These are phyloP conservation scores for Boletus fagicola DNA, from an alignment of 768 basidiomycete species.

Conservation along the genomic window DNA sequence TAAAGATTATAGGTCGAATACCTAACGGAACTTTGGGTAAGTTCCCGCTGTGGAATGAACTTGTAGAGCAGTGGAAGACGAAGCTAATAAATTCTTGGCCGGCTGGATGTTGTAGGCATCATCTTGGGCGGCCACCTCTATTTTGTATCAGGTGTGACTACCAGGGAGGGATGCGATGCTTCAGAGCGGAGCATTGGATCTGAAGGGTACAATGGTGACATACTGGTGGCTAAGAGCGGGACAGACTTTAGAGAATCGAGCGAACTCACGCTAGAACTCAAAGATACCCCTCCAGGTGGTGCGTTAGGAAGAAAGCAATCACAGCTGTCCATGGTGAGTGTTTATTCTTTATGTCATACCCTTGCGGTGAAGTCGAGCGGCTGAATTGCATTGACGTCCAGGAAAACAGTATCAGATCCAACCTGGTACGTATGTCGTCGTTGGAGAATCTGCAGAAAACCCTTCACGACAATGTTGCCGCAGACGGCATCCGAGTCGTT, in stretches of 20 bases:
- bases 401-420: slow-evolving; percentile 65
- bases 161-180: slow-evolving; percentile 65
- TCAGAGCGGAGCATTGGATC: slow-evolving; percentile 54
- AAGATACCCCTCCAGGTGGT: slow-evolving; percentile 56
- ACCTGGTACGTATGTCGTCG: slow-evolving; percentile 50
- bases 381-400: slow-evolving; percentile 20
- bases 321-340: slow-evolving; percentile 54
- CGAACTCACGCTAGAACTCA: slow-evolving; percentile 66
- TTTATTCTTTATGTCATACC: not conserved
- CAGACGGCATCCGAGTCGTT: slow-evolving; percentile 68
- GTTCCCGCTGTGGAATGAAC: too few species aligned
- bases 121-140: slow-evolving; percentile 84
- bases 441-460: slow-evolving; percentile 56
- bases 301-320: slow-evolving; percentile 61
- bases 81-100: too few species aligned
- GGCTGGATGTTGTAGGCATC: slow-evolving; percentile 67
- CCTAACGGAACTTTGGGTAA: too few species aligned
- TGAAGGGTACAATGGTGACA: slow-evolving; percentile 66
- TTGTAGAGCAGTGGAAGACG: too few species aligned
- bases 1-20: slow-evolving; percentile 57
- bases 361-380: not conserved
- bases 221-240: slow-evolving; percentile 81
- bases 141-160: slow-evolving; percentile 63
- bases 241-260: slow-evolving; percentile 87
- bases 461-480: slow-evolving; percentile 58